Base-by-base conservation (phyloP, 441 rosid species). In the Aquilaria agallochum region DNA sequence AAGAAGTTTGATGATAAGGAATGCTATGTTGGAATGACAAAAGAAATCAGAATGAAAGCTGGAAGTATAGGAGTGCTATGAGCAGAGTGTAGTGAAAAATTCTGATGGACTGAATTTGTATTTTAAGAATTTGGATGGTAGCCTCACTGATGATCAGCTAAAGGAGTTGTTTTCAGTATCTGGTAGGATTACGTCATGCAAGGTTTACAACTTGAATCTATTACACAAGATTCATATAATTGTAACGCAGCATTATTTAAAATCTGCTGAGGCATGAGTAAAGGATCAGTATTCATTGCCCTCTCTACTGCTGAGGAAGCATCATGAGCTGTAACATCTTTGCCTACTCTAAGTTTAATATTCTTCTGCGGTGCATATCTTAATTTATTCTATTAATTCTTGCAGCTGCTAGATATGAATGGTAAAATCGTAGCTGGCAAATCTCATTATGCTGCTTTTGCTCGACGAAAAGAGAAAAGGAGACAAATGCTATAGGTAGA, bases 371-470 rank as follows among this genome's bases (percentile, higher is more conserved):
- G 27, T 20, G 27, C 27, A 20, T 20, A 20, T 20, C 27, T 20
- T 20, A 20, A 20, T 20, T 20, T 57, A 14, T 6, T 31, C 31
- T 62, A 55, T 53, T 44, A 15, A 31, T 15, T 42, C 0, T n/a
- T 53, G 53, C 65, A 86, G 92, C 79, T 88, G 31, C 4, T 56
- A 9, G 90, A 80, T 73, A 85, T 88, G 95, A 76, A 79, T 56
- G 88, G 90, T 58, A 88, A 80, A 76, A 83, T 88, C 87, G 70
- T 88, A 56, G 77, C 76, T 67, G 74, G 83, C 70, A 86, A 84
- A 75, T 90, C 88, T 5, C 80, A 86, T 63, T 88, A 86, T 79
- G 96, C 84, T 13, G 90, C 85, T 52, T 78, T 79, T 59, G 87
- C 90, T 7, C 88, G 80, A 50, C 66, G 86, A 66, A 86, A 83